A percentile compares a stretch with the other conserved stretches of the same genome.
These are phyloP conservation scores for Lachnellula hyalina DNA, from an alignment of 2,329 filamentous ascomycete genomes.

Conservation along the genomic window DNA sequence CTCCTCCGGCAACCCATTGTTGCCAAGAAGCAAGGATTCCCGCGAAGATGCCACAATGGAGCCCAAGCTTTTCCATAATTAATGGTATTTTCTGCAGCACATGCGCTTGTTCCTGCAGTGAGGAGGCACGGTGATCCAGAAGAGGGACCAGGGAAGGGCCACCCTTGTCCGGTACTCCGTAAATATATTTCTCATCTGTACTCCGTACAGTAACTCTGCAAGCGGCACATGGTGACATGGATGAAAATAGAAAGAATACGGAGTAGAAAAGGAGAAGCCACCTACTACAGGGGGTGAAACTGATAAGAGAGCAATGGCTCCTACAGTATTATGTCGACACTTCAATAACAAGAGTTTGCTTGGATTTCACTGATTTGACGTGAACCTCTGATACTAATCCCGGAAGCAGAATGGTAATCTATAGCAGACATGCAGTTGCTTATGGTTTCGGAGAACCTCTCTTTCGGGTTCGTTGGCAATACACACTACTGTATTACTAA, in stretches of 20 bases:
- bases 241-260: not conserved
- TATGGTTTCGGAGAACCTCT: no score
- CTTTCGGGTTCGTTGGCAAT: no score
- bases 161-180: constrained; percentile 15
- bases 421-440: no score
- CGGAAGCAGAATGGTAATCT: no score
- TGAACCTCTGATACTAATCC: no score
- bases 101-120: constrained; percentile 29
- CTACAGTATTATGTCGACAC: no score
- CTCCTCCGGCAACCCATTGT: not conserved
- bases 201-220: no score
- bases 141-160: not conserved
- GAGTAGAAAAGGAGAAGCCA: not conserved
- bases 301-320: no score
- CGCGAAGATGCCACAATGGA: not conserved
- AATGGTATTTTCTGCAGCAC: not conserved
- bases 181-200: constrained; percentile 16
- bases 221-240: constrained; percentile 18
- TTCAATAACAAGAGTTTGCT: no score
- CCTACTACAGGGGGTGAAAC: no score
- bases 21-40: not conserved
- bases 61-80: not conserved
- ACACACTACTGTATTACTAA: no score
- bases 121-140: constrained; percentile 23
- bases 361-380: no score